These are phyloP conservation scores for Fulvia fulva DNA, from an alignment of 2,329 filamentous ascomycete species.

Conservation along the genomic window DNA sequence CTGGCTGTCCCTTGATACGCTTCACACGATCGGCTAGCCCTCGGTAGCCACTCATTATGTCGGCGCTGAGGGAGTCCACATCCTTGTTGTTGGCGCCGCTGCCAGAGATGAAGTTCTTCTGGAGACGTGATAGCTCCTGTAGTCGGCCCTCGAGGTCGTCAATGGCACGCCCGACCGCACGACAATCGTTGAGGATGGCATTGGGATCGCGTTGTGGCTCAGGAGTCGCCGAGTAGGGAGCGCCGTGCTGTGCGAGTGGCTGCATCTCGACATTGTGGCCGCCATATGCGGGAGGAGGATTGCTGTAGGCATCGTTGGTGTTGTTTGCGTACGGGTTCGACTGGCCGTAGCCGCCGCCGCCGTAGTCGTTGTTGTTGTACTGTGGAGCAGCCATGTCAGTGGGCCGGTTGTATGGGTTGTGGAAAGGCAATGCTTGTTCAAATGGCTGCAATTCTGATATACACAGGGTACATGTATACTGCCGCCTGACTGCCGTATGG, in stretches of 20 bases:
- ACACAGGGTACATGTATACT: conserved; percentile 4
- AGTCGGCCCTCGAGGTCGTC: conserved; percentile 70
- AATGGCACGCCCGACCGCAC: conserved; percentile 73
- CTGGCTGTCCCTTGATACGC: conserved; percentile 72
- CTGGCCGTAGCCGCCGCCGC: conserved; percentile 49
- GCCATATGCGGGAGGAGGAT: conserved; percentile 30
- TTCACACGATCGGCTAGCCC: conserved; percentile 74
- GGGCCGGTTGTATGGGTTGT: not conserved
- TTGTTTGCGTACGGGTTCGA: conserved; percentile 52
- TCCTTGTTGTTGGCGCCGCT: conserved; percentile 60
- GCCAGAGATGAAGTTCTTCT: conserved; percentile 66
- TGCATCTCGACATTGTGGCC: conserved; percentile 64
- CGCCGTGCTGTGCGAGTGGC: conserved; percentile 44
- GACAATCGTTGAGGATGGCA: conserved; percentile 78
- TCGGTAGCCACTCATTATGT: conserved; percentile 81
- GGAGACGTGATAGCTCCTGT: conserved; percentile 65
- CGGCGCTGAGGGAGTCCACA: conserved; percentile 68
- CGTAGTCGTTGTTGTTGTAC: conserved; percentile 33
- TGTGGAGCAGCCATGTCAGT: conserved; percentile 23
- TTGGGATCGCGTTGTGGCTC: conserved; percentile 57
- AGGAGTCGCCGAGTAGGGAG: conserved; percentile 21
- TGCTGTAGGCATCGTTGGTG: conserved; percentile 26
- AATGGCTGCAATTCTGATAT: not conserved
- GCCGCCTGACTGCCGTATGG: conserved; percentile 2
- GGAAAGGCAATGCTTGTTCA: conserved; percentile 3